These are phyloP conservation scores for Zygoascus meyerae DNA, from an alignment of 1,139 yeast species.

Conservation along the genomic window DNA sequence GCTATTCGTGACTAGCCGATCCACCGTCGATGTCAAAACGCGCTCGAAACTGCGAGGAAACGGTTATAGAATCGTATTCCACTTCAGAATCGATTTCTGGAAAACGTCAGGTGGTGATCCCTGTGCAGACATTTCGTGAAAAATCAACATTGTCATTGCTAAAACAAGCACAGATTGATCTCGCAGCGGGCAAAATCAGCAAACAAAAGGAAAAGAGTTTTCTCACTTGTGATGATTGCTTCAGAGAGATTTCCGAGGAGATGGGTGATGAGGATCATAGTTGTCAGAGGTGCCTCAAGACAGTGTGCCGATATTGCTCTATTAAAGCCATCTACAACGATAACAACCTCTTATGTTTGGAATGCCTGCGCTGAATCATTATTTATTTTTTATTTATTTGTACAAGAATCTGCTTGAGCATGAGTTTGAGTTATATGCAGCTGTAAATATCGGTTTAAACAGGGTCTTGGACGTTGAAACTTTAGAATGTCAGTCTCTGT, in stretches of 20 bases:
- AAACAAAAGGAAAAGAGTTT: neutral
- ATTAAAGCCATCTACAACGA: slow-evolving; percentile 14
- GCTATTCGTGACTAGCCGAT: too few species aligned
- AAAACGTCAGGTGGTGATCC: neutral
- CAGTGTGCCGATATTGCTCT: slow-evolving; percentile 18
- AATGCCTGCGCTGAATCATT: slow-evolving; percentile 11
- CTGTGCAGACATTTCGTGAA: slow-evolving; percentile 1
- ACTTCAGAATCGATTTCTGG: neutral
- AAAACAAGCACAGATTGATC: slow-evolving; percentile 16
- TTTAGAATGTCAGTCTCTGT: too few species aligned
- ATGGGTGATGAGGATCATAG: slow-evolving; percentile 10
- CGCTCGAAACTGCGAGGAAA: neutral
- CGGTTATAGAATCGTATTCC: neutral
- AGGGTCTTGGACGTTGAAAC: too few species aligned
- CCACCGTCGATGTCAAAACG: too few species aligned
- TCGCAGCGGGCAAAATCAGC: slow-evolving; percentile 9
- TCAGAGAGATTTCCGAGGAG: slow-evolving; percentile 8
- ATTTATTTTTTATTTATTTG: neutral
- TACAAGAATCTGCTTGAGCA: neutral
- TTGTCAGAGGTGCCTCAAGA: slow-evolving; percentile 15
- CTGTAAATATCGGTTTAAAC: too few species aligned
- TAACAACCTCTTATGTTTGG: slow-evolving; percentile 15
- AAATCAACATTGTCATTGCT: slow-evolving; percentile 14
- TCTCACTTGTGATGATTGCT: slow-evolving; percentile 16
- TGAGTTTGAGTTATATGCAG: too few species aligned